These are phyloP conservation scores for Trichosporon sp. DNA, from an alignment of 1,284 basidiomycete species.

Conservation along the genomic window DNA sequence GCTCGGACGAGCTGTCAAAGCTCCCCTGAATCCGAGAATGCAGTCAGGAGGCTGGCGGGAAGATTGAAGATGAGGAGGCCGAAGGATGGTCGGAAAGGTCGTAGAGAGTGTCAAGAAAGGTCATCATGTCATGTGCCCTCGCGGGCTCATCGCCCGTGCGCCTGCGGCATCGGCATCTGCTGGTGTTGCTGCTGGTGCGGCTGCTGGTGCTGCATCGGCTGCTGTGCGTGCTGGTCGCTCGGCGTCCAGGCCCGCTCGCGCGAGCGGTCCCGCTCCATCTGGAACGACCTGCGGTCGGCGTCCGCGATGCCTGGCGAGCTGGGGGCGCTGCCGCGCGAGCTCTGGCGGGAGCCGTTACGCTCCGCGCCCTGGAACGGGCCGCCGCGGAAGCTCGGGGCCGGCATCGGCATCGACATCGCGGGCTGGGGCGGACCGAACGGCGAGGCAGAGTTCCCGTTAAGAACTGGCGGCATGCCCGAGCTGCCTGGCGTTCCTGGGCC, in stretches of 20 bases:
- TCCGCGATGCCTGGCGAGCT: constrained; percentile 10
- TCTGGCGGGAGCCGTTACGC: constrained; percentile 46
- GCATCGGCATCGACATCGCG: constrained; percentile 10
- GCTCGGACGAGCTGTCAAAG: too few relatives aligned
- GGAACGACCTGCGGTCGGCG: constrained; percentile 25
- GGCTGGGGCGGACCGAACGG: neutral
- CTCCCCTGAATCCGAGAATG: too few relatives aligned
- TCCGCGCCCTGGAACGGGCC: constrained; percentile 38
- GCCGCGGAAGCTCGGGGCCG: constrained; percentile 15
- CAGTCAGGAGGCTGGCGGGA: too few relatives aligned
- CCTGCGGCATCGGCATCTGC: neutral
- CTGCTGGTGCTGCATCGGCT: neutral
- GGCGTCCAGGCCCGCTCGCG: constrained; percentile 39
- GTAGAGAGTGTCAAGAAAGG: neutral
- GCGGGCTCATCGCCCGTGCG: neutral
- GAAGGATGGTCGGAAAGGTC: neutral
- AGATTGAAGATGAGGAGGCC: too few relatives aligned
- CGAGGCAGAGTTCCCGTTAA: neutral
- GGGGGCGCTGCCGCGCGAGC: constrained; percentile 30
- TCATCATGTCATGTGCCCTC: neutral
- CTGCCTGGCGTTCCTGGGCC: neutral
- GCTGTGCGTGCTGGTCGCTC: constrained; percentile 2
- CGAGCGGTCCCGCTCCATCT: constrained; percentile 37
- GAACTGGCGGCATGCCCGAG: neutral
- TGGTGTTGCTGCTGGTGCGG: neutral